A percentile compares a stretch with the other conserved stretches of the same genome.
Conservation (phyloP, 768 basidiomycete genomes). For the Neoboletus subvelutipes region DNA sequence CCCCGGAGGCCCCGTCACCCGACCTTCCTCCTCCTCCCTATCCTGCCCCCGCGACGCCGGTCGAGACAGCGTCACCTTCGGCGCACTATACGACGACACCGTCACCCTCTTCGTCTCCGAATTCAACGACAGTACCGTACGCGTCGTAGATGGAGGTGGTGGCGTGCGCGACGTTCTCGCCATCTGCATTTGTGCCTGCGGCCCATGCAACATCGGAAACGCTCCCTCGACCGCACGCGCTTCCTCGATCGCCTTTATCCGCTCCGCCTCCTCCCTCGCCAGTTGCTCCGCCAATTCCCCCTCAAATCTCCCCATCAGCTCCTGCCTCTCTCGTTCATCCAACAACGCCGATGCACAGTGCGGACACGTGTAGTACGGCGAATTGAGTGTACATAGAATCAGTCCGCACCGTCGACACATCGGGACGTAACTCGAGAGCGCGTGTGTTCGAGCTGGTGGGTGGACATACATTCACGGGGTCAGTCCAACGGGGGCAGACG, state of each 20-base stretch:
- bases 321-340: constrained; percentile 29
- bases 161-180: constrained; percentile 15
- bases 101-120: constrained; percentile 50
- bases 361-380: constrained; percentile 54
- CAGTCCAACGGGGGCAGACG: not conserved
- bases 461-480: not conserved
- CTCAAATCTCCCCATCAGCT: constrained; percentile 46
- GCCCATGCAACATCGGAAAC: constrained; percentile 52
- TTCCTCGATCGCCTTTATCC: constrained; percentile 46
- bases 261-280: constrained; percentile 48
- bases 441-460: constrained; percentile 51
- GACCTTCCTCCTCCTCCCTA: constrained; percentile 37
- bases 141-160: constrained; percentile 39
- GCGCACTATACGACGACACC: constrained; percentile 50
- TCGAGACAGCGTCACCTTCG: constrained; percentile 33
- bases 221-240: constrained; percentile 54
- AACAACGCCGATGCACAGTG: constrained; percentile 47
- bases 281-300: constrained; percentile 43
- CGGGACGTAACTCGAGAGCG: constrained; percentile 54
- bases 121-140: constrained; percentile 61
- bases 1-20: constrained; percentile 40
- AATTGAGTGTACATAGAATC: constrained; percentile 59
- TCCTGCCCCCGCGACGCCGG: constrained; percentile 37
- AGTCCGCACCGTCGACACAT: constrained; percentile 61
- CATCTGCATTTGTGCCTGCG: constrained; percentile 6